Conservation (phyloP, 768 basidiomycete genomes). For the Tylopilus plumbeoviolaceoides region DNA sequence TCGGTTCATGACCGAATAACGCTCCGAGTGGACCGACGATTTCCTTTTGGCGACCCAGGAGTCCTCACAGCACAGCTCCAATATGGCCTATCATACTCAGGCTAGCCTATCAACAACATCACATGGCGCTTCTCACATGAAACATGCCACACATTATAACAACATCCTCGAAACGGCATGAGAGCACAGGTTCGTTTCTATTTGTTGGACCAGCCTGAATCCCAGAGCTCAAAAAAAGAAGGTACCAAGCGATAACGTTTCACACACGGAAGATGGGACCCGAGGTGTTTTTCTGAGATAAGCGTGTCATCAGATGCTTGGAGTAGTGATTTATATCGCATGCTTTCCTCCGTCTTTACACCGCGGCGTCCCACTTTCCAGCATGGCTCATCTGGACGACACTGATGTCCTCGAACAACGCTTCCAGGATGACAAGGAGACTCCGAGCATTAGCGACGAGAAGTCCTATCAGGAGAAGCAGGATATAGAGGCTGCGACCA, state of each 20-base stretch:
- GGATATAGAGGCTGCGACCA: slow-evolving; percentile 31
- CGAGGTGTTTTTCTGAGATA: background rate
- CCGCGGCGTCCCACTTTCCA: background rate
- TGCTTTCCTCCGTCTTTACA: background rate
- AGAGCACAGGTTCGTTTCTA: background rate
- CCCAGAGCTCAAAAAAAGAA: background rate
- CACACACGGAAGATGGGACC: background rate
- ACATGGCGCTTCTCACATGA: background rate
- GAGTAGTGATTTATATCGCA: background rate
- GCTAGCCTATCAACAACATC: too few relatives aligned
- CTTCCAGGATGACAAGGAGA: background rate
- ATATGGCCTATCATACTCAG: too few relatives aligned
- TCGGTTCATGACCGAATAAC: too few relatives aligned
- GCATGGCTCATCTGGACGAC: slow-evolving; percentile 8
- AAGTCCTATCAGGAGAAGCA: slow-evolving; percentile 26
- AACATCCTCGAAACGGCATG: background rate
- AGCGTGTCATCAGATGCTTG: background rate
- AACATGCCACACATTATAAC: background rate
- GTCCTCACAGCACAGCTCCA: too few relatives aligned
- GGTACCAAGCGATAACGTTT: too few relatives aligned
- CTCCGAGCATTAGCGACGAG: slow-evolving; percentile 14
- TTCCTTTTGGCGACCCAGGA: background rate
- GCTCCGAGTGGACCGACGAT: background rate
- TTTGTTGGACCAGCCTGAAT: background rate
- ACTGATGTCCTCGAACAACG: slow-evolving; percentile 1